These are phyloP conservation scores for Metschnikowia dekortorum DNA, from an alignment of 805 yeast species.

Conservation along the genomic window DNA sequence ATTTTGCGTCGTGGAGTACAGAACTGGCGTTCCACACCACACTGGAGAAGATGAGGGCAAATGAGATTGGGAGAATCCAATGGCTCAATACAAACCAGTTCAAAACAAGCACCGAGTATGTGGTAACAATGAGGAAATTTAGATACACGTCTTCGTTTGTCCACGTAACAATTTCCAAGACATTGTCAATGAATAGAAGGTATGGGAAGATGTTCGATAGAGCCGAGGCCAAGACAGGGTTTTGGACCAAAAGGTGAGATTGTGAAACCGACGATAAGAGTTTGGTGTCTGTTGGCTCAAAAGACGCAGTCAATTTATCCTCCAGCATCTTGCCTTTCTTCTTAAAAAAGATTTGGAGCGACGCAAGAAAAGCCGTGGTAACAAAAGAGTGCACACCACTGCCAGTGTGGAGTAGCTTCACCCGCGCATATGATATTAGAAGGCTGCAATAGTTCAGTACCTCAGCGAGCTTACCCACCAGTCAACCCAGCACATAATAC, in stretches of 20 bases:
- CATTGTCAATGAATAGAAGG: constrained; percentile 40
- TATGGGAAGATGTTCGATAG: constrained; percentile 46
- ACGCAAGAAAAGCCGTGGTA: not conserved
- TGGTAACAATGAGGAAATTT: constrained; percentile 40
- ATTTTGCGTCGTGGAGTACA: constrained; percentile 37
- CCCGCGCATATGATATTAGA: constrained; percentile 12
- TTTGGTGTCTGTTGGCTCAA: constrained; percentile 37
- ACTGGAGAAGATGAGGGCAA: constrained; percentile 35
- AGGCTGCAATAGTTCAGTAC: not conserved
- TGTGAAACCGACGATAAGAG: constrained; percentile 27
- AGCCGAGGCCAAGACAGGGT: constrained; percentile 45
- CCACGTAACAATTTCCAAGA: constrained; percentile 49
- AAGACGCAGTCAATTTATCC: constrained; percentile 21
- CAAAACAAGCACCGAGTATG: constrained; percentile 35
- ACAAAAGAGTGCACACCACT: not conserved
- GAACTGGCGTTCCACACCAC: constrained; percentile 44
- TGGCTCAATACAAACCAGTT: constrained; percentile 38
- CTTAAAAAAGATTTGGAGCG: not conserved
- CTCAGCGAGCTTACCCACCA: not conserved
- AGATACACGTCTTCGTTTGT: constrained; percentile 48
- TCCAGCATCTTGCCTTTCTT: constrained; percentile 9
- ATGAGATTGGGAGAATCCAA: constrained; percentile 36
- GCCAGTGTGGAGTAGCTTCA: constrained; percentile 13
- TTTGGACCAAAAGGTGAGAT: constrained; percentile 33
- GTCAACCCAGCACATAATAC: no score